Conservation (phyloP, 1,284 basidiomycete species). For the Ustilago tritici region DNA sequence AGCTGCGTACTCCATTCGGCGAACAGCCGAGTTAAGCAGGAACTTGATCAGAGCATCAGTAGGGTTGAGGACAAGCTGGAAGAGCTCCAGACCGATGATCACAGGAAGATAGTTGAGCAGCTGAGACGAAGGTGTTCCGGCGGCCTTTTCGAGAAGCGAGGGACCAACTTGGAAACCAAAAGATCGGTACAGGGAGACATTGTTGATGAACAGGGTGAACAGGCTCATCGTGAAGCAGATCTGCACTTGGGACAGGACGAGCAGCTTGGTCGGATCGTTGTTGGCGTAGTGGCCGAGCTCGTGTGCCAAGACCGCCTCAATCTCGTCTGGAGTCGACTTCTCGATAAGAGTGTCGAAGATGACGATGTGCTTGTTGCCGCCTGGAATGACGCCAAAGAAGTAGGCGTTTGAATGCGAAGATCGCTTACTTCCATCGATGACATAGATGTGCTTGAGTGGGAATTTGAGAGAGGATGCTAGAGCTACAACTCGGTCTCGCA, state of each 20-base stretch:
- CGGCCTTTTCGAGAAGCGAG: slow-evolving; percentile 38
- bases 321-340: slow-evolving; percentile 80
- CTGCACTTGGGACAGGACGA: slow-evolving; percentile 86
- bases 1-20: slow-evolving; percentile 66
- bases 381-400: slow-evolving; percentile 68
- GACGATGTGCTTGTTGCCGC: slow-evolving; percentile 75
- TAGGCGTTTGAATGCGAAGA: slow-evolving; percentile 90
- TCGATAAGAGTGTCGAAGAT: slow-evolving; percentile 97
- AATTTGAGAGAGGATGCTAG: slow-evolving; percentile 77
- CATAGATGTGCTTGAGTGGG: slow-evolving; percentile 92
- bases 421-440: slow-evolving; percentile 96
- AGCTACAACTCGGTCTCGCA: slow-evolving; percentile 63
- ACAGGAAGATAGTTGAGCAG: slow-evolving; percentile 60
- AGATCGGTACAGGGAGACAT: slow-evolving; percentile 79
- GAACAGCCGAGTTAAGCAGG: slow-evolving; percentile 58
- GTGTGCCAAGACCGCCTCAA: slow-evolving; percentile 75
- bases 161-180: slow-evolving; percentile 79
- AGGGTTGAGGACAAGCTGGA: slow-evolving; percentile 66
- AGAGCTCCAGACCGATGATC: slow-evolving; percentile 66
- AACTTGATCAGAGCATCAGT: slow-evolving; percentile 65
- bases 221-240: slow-evolving; percentile 85
- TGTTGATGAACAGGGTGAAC: slow-evolving; percentile 91
- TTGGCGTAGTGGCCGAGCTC: slow-evolving; percentile 79
- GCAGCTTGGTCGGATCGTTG: slow-evolving; percentile 87
- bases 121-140: slow-evolving; percentile 26